Evolutionary conservation across 108 stramenopile genomes (phyloP).

Genomic region (Schizochytrium sp.): DNA sequence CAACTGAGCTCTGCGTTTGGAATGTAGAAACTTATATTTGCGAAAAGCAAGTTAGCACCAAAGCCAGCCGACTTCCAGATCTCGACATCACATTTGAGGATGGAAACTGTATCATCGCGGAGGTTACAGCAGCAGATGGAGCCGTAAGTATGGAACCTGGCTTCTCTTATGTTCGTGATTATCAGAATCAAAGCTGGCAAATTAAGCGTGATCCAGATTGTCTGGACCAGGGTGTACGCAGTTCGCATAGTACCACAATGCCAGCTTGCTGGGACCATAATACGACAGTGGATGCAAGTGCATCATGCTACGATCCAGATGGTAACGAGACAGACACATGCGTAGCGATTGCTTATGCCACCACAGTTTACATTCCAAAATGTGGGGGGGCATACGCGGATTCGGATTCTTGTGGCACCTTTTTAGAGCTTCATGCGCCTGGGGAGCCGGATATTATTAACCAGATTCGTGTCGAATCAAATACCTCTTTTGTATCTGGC

Average conservation of each 20-base stretch:
- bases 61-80: slow-evolving; percentile 21
- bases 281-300: neutral
- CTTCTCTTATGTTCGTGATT: neutral
- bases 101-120: neutral
- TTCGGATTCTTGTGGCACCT: neutral
- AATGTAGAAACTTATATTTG: neutral
- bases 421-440: slow-evolving; percentile 38
- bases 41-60: neutral
- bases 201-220: neutral
- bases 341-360: slow-evolving; percentile 45
- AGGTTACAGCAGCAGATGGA: neutral
- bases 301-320: neutral
- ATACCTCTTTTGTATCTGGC: neutral
- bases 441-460: slow-evolving; percentile 30
- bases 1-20: slow-evolving; percentile 38
- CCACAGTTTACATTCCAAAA: slow-evolving; percentile 11
- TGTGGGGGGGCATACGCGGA: slow-evolving; percentile 18
- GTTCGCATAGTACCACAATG: neutral
- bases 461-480: neutral
- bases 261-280: slow-evolving; percentile 46
- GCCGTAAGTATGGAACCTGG: slow-evolving; percentile 28
- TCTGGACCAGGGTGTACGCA: slow-evolving; percentile 26
- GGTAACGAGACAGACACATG: neutral
- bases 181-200: neutral
- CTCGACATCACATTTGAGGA: slow-evolving; percentile 19